Evolutionary conservation across 208 protist species (phyloP).

Genomic region (Trypanosoma theileri): DNA sequence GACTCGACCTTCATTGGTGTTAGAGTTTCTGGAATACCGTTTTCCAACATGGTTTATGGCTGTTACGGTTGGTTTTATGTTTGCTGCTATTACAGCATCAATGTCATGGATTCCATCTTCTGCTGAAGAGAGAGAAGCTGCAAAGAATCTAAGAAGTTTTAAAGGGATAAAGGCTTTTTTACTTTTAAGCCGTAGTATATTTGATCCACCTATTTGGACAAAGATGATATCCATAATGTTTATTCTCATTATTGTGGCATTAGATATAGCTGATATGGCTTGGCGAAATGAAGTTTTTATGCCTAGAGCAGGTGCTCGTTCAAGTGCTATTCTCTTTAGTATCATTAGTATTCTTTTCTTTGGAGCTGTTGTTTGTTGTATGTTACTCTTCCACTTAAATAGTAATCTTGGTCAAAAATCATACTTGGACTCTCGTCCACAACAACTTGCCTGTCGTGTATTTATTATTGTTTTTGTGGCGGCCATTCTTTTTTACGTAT

Average conservation of each 20-base stretch:
- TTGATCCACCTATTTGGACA: slow-evolving; percentile 77
- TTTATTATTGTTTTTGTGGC: slow-evolving; percentile 73
- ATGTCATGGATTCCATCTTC: slow-evolving; percentile 47
- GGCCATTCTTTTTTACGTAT: slow-evolving; percentile 49
- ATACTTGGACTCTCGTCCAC: slow-evolving; percentile 80
- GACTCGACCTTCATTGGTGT: slow-evolving; percentile 37
- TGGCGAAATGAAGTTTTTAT: slow-evolving; percentile 23
- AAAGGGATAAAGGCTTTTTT: slow-evolving; percentile 19
- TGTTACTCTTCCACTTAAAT: slow-evolving; percentile 59
- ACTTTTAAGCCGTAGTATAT: slow-evolving; percentile 50
- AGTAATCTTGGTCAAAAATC: slow-evolving; percentile 73
- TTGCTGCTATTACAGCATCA: slow-evolving; percentile 82
- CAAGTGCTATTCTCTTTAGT: slow-evolving; percentile 29
- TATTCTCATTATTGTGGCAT: slow-evolving; percentile 44
- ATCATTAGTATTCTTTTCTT: slow-evolving; percentile 47
- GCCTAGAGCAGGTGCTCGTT: slow-evolving; percentile 13
- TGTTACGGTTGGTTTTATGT: slow-evolving; percentile 72
- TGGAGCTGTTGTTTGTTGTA: slow-evolving; percentile 49
- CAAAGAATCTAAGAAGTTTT: slow-evolving; percentile 13
- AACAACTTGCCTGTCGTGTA: slow-evolving; percentile 83
- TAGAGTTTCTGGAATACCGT: slow-evolving; percentile 79
- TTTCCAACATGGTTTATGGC: slow-evolving; percentile 77
- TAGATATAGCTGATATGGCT: slow-evolving; percentile 46
- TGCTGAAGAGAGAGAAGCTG: neutral
- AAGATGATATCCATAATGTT: slow-evolving; percentile 54